Evolutionary conservation across 2,329 filamentous ascomycete genomes (phyloP).

Genomic region (Stemphylium vesicarium): DNA sequence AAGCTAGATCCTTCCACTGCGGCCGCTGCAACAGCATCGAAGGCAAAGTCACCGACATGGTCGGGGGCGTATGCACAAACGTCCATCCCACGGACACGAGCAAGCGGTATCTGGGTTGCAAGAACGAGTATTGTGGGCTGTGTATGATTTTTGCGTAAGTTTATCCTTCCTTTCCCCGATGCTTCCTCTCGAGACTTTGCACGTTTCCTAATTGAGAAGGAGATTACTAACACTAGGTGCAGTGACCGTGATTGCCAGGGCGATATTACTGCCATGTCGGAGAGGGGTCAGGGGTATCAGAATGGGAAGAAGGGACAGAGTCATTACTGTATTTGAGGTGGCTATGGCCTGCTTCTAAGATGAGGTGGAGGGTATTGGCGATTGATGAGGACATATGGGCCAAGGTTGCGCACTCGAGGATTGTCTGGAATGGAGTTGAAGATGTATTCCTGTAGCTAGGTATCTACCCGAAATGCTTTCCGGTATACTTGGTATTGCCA

Average conservation of each 20-base stretch:
- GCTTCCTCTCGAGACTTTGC: neutral
- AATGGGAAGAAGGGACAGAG: neutral
- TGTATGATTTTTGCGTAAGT: neutral
- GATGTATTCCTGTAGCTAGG: no score
- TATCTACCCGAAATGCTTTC: no score
- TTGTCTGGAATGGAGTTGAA: neutral
- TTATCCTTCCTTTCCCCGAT: neutral
- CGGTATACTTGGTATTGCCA: no score
- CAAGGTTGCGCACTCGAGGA: neutral
- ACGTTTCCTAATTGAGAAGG: no score
- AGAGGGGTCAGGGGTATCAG: neutral
- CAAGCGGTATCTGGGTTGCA: neutral
- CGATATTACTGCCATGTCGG: neutral
- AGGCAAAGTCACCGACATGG: neutral
- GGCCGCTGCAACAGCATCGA: neutral
- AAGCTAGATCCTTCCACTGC: neutral
- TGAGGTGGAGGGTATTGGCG: neutral
- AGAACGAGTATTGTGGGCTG: neutral
- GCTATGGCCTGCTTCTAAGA: neutral
- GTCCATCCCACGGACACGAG: neutral
- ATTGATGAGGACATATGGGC: no score
- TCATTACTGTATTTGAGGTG: neutral
- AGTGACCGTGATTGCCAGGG: neutral
- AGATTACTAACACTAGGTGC: neutral
- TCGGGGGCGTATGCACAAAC: neutral